Evolutionary conservation across 2,329 filamentous ascomycete species (phyloP), one percentile per base, ranked within the genome.

Genomic region (Penicillium janthinellum): DNA sequence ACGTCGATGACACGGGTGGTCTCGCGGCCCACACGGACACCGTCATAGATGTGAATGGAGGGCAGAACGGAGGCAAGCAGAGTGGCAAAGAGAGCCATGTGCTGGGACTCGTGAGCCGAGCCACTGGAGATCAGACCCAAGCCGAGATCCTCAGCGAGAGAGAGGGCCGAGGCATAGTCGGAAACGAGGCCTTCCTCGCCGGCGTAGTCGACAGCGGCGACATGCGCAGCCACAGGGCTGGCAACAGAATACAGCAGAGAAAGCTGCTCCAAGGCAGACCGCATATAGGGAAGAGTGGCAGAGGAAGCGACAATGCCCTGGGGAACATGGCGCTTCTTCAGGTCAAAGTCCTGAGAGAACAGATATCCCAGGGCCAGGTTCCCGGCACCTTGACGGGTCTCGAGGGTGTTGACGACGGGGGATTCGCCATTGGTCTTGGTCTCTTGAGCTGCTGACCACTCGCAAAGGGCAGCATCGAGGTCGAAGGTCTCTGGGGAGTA

Each of bases 401-500:
- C 90, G 72, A 97, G 86, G 25, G 90, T 81, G 61, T 93, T 84
- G 49, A 98, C 86, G 14, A 87, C 82, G 51, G 95, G 94, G 63
- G 87, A 79, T 73, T 93, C 90, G 69, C 91, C 91, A 79, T 93
- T 88, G 64, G 89, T 87, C 81, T 99, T 99, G 74, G 84, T 82
- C 73, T 92, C 88, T 63, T 85, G 81, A 63, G 86, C 79, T 31
- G 80, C 77, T 52, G 86, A 84, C 95, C 95, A 99, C 67, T 86
- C 79, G 76, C 89, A 90, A 56, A 91, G 88, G 49, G 93, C 92
- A 63, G 88, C 78, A 75, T 98, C 94, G 65, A 99, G 85, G 74
- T 96, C 91, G 72, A 97, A 98, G 14, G 91, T 90, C 72, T 96
- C 91, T 31, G 93, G 92, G 2, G 94, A 98, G 82, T 96, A 98